Evolutionary conservation across 371 early-diverging fungal species (phyloP).

Genomic region (Conidiobolus incongruus): DNA sequence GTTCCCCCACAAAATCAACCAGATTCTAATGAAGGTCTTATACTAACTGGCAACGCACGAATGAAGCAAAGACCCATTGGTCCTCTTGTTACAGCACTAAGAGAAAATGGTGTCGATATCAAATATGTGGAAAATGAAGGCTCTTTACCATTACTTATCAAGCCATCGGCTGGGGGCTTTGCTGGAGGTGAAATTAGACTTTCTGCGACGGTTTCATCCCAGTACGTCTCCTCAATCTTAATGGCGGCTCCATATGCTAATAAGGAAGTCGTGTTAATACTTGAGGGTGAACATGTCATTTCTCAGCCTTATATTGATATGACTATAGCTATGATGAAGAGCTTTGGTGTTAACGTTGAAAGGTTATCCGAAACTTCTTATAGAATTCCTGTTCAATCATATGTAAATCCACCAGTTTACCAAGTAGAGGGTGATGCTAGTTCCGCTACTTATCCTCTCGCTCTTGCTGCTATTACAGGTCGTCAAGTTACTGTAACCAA

Average conservation of each 20-base stretch:
- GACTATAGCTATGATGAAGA: slow-evolving; percentile 93
- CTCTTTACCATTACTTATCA: slow-evolving; percentile 67
- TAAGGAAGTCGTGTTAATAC: slow-evolving; percentile 49
- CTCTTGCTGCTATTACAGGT: slow-evolving; percentile 92
- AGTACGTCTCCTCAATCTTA: slow-evolving; percentile 91
- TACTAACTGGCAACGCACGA: slow-evolving; percentile 87
- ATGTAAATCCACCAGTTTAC: slow-evolving; percentile 43
- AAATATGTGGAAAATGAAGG: slow-evolving; percentile 59
- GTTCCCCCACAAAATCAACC: slow-evolving; percentile 19
- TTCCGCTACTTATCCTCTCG: slow-evolving; percentile 92
- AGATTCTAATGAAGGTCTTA: slow-evolving; percentile 16
- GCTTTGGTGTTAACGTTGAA: slow-evolving; percentile 70
- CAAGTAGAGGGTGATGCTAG: slow-evolving; percentile 75
- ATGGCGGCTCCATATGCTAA: slow-evolving; percentile 86
- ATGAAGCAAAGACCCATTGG: slow-evolving; percentile 94
- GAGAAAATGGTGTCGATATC: slow-evolving; percentile 51
- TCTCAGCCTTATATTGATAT: slow-evolving; percentile 96
- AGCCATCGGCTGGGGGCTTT: slow-evolving; percentile 35
- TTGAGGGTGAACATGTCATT: slow-evolving; percentile 84
- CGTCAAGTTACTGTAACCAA: slow-evolving; percentile 67
- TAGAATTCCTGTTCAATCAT: slow-evolving; percentile 46
- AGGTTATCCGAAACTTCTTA: slow-evolving; percentile 58
- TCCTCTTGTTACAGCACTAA: slow-evolving; percentile 68
- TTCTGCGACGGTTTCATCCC: slow-evolving; percentile 82
- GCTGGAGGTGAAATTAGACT: slow-evolving; percentile 75